These are phyloP conservation scores for Angophora floribunda DNA, from an alignment of 345 rosid species.

Conservation along the genomic window DNA sequence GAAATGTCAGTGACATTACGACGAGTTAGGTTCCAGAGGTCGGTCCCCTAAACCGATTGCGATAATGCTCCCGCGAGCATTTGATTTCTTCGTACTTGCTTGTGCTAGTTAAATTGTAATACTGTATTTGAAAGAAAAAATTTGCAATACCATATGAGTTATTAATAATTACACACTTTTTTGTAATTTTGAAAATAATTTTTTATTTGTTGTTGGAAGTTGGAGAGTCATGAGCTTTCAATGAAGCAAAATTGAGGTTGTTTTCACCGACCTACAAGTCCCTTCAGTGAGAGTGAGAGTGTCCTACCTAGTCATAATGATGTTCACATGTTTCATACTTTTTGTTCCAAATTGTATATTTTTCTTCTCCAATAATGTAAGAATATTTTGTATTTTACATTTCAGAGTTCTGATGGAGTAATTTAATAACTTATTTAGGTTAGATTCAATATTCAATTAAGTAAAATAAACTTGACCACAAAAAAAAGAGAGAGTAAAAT, in stretches of 20 bases:
- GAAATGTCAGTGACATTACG: rapidly evolving
- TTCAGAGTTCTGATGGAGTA: too few relatives aligned
- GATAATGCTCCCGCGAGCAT: not conserved
- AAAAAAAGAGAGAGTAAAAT: too few relatives aligned
- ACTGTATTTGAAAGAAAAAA: not conserved
- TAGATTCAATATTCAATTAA: not conserved
- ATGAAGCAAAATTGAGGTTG: too few relatives aligned
- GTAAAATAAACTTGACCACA: not conserved
- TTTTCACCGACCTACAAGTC: too few relatives aligned
- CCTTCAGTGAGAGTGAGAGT: too few relatives aligned
- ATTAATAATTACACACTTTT: not conserved
- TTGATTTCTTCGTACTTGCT: not conserved
- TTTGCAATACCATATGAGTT: not conserved
- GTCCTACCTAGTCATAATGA: too few relatives aligned
- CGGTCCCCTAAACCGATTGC: not conserved
- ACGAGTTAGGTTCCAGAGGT: not conserved
- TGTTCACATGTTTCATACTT: too few relatives aligned
- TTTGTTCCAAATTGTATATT: too few relatives aligned
- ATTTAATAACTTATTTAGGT: too few relatives aligned
- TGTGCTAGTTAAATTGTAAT: not conserved
- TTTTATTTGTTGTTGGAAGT: rapidly evolving
- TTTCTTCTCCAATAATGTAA: too few relatives aligned
- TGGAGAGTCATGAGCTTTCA: too few relatives aligned
- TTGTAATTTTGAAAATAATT: not conserved
- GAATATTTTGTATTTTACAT: too few relatives aligned